Base-by-base conservation (phyloP, 1,139 yeast species). In the Candida tropicalis region DNA sequence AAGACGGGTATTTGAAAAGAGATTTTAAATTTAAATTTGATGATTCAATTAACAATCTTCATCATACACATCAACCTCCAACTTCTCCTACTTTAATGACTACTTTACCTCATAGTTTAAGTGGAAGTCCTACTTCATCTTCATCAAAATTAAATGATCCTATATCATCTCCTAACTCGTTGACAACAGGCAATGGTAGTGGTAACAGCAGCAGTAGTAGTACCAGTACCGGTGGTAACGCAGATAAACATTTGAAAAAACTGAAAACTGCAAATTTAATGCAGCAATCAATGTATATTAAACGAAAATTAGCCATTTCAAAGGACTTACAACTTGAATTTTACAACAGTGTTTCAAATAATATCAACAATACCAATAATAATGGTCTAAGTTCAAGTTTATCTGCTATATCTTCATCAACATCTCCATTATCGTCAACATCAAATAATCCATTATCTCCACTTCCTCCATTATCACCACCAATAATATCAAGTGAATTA, bases 311-410 rank as follows among this genome's bases (percentile, higher is more conserved):
- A 28, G 56, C 70, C 2, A 63, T 63, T 43, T 67, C 73, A 18
- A 72, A 70, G 48, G 77, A 71, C 35, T 54, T 72, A 10, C 70
- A 71, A 50, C 47, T 68, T 23, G 77, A 72, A 50, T 53, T 70
- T 49, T 50, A 26, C 40, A 48, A 16, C 33, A 47, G 33, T 29
- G n/a, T 41, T 2, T 28, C 43, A 2, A 39, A 28, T n/a, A 37
- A 28, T 16, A 24, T 12, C 36, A 8, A 6, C 24, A 31, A 6
- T 13, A n/a, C 6, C 22, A 31, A 4, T 22, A 28, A 28, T 15
- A 15, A 15, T 17, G 18, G 9, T 16, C 7, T 17, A 6, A 18
- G 12, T 13, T 16, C 33, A 11, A 43, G 22, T 26, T 5, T 40
- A 5, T 12, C 41, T 3, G 28, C 25, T n/a, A 17, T 6, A 2